Evolutionary conservation across 306 rosid species (phyloP), one percentile per base, ranked within the genome.

Genomic region (Hippophae tibetana): DNA sequence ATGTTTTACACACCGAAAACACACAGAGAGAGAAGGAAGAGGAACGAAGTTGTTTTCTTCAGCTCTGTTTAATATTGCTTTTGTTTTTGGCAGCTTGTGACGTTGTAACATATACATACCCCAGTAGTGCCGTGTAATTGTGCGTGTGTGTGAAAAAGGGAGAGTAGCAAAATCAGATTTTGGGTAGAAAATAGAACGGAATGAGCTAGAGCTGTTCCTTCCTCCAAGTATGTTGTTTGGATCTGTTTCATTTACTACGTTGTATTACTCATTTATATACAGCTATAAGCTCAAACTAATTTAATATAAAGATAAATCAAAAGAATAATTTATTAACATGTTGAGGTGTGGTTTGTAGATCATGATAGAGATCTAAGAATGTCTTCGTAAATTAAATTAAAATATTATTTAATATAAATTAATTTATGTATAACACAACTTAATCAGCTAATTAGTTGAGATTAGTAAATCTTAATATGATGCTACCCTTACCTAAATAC

Each of bases 291-390:
- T 31, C 38, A 11, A 13, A 49, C 12, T 10, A 48, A 48, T 48
- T 12, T 10, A 12, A 12, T 14, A 10, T 9, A 11, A 10, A 1
- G 57, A 3, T 52, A 49, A 13, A 58, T 60, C 46, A 7, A 54
- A 49, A 13, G 54, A 57, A 52, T 67, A 46, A 31, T 2, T 57
- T 47, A 41, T 47, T 55, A 18, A 54, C 57, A 54, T 63, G 52
- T 43, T 47, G 53, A 45, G 43, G 56, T 48, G 42, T 69, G n/a
- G 42, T 42, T 46, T 40, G 1, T 12, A 72, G 73, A 73, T 61
- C 62, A 74, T 67, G 75, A 58, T 54, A 44, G 58, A 61, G 71
- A 80, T 63, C 70, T 72, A 43, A 70, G 9, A 9, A 53, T 49
- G 61, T 43, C 48, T 14, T 48, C 45, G 54, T 43, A 8, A 47